Percentiles rank a stretch among this genome's conserved stretches.
These are phyloP conservation scores for Apiotrichum laibachii DNA, from an alignment of 1,284 basidiomycete genomes.

Conservation along the genomic window DNA sequence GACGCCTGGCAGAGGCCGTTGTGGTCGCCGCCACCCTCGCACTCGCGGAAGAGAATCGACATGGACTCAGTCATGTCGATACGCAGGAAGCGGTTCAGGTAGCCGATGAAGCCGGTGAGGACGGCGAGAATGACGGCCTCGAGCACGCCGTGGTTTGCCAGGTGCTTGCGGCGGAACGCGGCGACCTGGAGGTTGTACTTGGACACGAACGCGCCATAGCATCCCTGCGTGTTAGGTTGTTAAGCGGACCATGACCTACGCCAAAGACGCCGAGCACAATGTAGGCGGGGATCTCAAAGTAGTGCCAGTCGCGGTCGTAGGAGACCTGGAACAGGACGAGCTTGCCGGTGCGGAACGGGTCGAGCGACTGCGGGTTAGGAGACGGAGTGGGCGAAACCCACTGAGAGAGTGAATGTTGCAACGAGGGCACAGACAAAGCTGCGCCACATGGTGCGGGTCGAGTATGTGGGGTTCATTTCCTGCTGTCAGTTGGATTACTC, in stretches of 20 bases:
- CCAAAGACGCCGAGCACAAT: conserved; percentile 93
- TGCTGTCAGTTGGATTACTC: conserved; percentile 40
- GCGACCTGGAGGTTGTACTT: conserved; percentile 96
- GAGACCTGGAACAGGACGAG: conserved; percentile 97
- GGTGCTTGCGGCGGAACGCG: conserved; percentile 85
- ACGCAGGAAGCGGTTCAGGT: conserved; percentile 89
- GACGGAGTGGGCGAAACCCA: conserved; percentile 53
- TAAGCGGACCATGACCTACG: conserved; percentile 55
- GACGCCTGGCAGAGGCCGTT: conserved; percentile 92
- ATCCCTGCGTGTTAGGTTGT: conserved; percentile 61
- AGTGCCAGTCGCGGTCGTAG: conserved; percentile 97
- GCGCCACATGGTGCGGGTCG: conserved; percentile 96
- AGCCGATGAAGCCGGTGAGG: conserved; percentile 86
- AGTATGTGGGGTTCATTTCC: conserved; percentile 98
- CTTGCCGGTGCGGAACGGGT: conserved; percentile 96
- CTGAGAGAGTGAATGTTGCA: conserved; percentile 91
- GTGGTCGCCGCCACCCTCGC: conserved; percentile 88
- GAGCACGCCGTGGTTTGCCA: conserved; percentile 76
- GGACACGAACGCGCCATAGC: conserved; percentile 95
- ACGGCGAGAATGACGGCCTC: conserved; percentile 86
- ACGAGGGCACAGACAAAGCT: conserved; percentile 96
- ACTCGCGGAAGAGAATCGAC: conserved; percentile 94
- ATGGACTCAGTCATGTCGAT: conserved; percentile 99
- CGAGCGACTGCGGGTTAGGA: conserved; percentile 71
- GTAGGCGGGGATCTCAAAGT: conserved; percentile 96